Evolutionary conservation across 73 alveolate genomes (phyloP).

Genomic region (Paramecium tetraurelia): DNA sequence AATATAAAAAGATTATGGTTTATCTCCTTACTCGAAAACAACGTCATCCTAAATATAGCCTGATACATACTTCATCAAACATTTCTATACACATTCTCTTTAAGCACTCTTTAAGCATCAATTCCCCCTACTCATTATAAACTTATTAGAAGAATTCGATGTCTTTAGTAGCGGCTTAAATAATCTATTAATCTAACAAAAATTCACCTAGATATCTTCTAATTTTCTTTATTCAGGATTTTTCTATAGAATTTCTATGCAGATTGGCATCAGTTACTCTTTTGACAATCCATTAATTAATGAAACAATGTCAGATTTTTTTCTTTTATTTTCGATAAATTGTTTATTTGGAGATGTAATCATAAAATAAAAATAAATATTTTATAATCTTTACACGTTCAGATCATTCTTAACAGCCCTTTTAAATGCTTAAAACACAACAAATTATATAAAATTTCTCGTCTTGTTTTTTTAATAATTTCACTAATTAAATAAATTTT

Average conservation of each 20-base stretch:
- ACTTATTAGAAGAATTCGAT: not conserved
- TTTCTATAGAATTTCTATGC: not conserved
- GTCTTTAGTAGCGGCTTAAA: not conserved
- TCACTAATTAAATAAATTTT: not conserved
- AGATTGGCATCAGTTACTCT: not conserved
- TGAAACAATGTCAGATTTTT: not conserved
- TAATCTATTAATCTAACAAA: not conserved
- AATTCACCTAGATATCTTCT: not conserved
- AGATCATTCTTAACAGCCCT: not conserved
- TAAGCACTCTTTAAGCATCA: not conserved
- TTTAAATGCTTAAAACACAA: too few relatives aligned
- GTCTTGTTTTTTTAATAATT: not conserved
- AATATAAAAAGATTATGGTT: not conserved
- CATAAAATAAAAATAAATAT: not conserved
- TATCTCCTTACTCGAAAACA: constrained; percentile 28
- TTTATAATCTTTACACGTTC: not conserved
- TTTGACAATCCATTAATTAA: not conserved
- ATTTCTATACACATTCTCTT: not conserved
- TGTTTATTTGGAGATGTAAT: not conserved
- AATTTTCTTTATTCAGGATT: not conserved
- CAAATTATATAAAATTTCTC: not conserved
- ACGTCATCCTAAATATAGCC: not conserved
- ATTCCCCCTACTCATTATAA: not conserved
- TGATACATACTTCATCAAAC: not conserved
- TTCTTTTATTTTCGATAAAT: not conserved